Evolutionary conservation across 176 grass and related monocot genomes (phyloP), one percentile per base, ranked within the genome.

Genomic region (Ananas comosus): DNA sequence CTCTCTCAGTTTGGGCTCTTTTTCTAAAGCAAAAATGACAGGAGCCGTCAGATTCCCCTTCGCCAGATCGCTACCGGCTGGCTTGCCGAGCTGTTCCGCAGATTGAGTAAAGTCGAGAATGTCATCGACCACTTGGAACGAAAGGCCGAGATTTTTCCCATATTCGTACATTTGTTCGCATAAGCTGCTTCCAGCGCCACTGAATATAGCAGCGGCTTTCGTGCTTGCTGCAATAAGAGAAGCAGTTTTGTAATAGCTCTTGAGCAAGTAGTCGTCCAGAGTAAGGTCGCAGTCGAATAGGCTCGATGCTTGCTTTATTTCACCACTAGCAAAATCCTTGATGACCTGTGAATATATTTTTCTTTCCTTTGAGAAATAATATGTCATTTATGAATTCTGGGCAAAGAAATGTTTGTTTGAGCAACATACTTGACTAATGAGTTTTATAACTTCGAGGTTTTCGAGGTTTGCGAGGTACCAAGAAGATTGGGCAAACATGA

Each of bases 81-180:
- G 90, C 64, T 99, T 99, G 48, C 95, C 90, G 0, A 99, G 75
- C 49, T 99, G 95, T 78, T 91, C 95, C 3, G 85, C 80, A 47
- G 95, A 99, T 49, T 93, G 87, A 63, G 95, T 99, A 75, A 99
- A 91, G 68, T 99, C 90, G 9, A 99, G 85, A 81, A 99, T 93
- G 72, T 93, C 90, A 70, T 99, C 95, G 9, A 99, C 95, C 1
- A 99, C 82, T 65, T 99, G 90, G 78, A 99, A 99, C 0, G 87
- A 93, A 24, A 93, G 89, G 42, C 90, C 95, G 0, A 99, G 82
- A 56, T 93, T 99, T 79, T 84, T 84, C 10, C 94, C 87, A 1
- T 88, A 99, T 50, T 93, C 94, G 13, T 73, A 99, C 90, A 99
- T 99, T 51, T 93, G 73, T 47, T 90, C 85, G 51, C 90, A 88